Percentiles rank a stretch among this genome's conserved stretches.
These are phyloP conservation scores for Leishmania gerbilli DNA, from an alignment of 208 protist species.

Conservation along the genomic window DNA sequence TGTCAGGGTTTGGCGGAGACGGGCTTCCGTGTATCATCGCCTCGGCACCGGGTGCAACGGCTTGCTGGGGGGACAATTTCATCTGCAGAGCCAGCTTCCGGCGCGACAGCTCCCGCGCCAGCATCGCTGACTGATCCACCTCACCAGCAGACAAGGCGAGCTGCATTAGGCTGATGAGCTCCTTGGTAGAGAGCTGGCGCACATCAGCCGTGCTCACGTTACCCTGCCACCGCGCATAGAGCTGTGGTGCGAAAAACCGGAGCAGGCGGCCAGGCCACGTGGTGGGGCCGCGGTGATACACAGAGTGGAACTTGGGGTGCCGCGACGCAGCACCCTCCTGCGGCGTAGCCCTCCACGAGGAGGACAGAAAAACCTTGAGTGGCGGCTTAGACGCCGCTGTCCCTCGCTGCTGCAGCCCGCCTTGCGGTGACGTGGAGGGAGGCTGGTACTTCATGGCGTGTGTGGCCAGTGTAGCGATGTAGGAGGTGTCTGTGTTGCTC, in stretches of 20 bases:
- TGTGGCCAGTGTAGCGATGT: conserved; percentile 46
- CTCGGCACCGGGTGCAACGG: not conserved
- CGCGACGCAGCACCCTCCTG: conserved; percentile 1
- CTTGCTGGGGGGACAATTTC: not conserved
- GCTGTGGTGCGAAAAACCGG: conserved; percentile 35
- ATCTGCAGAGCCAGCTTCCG: conserved; percentile 38
- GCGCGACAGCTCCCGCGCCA: conserved; percentile 75
- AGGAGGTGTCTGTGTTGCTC: conserved; percentile 56
- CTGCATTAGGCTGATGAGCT: conserved; percentile 76
- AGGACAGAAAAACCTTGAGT: conserved; percentile 12
- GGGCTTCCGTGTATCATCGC: not conserved
- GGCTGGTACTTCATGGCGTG: conserved; percentile 28
- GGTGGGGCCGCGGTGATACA: conserved; percentile 20
- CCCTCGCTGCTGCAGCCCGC: not conserved
- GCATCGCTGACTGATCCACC: conserved; percentile 51
- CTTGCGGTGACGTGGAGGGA: not conserved
- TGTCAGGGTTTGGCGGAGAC: not conserved
- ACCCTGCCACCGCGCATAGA: conserved; percentile 41
- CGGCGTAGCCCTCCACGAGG: conserved; percentile 14
- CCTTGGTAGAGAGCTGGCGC: conserved; percentile 35
- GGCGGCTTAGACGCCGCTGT: not conserved
- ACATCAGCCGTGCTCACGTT: conserved; percentile 28
- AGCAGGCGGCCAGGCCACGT: conserved; percentile 24
- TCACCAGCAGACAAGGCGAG: conserved; percentile 70
- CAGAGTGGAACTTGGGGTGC: conserved; percentile 32